Conservation (phyloP, 164 flowering plant species). For the Liquidambar formosana region DNA sequence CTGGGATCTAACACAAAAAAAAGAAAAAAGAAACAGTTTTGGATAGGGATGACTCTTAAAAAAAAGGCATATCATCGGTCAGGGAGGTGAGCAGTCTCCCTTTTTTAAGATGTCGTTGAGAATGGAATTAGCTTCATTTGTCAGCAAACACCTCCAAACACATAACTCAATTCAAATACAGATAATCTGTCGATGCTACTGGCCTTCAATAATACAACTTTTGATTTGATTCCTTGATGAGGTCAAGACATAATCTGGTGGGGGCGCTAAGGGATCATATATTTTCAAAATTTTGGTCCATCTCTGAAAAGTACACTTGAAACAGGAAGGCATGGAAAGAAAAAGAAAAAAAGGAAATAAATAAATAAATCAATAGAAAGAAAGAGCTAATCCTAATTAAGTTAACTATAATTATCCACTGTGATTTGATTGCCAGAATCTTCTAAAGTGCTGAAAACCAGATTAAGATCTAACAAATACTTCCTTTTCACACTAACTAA, state of each 20-base stretch:
- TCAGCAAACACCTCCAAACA: conserved; percentile 21
- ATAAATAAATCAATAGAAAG: too few relatives aligned
- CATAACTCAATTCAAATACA: conserved; percentile 22
- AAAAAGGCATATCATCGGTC: too few relatives aligned
- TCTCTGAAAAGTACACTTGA: conserved; percentile 16
- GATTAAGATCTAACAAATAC: conserved; percentile 3
- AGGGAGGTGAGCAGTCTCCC: conserved; percentile 3
- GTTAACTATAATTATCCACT: conserved; percentile 1
- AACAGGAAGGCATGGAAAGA: conserved; percentile 7
- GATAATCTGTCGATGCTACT: conserved; percentile 4
- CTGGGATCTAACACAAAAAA: conserved; percentile 27
- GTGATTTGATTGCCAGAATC: conserved; percentile 10
- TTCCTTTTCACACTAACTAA: too few relatives aligned
- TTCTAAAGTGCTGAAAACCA: conserved; percentile 7
- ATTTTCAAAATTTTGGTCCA: conserved; percentile 12
- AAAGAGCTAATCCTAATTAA: background rate
- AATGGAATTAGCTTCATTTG: conserved; percentile 24
- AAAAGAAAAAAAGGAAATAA: background rate
- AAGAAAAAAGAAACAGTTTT: background rate
- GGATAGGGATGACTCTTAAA: conserved; percentile 13
- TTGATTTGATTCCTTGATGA: conserved; percentile 21
- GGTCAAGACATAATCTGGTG: conserved; percentile 32
- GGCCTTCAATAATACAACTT: conserved; percentile 16
- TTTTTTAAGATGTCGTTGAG: conserved; percentile 10
- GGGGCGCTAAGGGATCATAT: conserved; percentile 17